A percentile compares a stretch with the other conserved stretches of the same genome.
Conservation (phyloP, 805 yeast genomes). For the Starmerella davenportii region DNA sequence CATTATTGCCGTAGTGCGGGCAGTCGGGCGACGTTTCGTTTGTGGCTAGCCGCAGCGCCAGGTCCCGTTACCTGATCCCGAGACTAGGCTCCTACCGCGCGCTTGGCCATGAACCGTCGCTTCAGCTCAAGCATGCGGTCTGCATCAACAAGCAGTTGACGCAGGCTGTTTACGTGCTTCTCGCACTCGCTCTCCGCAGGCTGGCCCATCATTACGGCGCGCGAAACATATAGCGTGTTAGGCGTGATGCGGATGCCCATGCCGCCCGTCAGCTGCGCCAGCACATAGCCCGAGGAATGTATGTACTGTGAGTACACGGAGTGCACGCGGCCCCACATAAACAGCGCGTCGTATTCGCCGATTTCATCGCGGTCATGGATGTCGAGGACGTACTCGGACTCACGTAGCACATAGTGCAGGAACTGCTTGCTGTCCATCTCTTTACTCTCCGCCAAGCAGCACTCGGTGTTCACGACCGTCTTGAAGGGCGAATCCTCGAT, state of each 20-base stretch:
- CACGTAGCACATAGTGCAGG: conserved; percentile 54
- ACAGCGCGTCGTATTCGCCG: conserved; percentile 42
- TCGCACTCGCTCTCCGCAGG: conserved; percentile 12
- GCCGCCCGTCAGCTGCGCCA: conserved; percentile 67
- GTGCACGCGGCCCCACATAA: conserved; percentile 59
- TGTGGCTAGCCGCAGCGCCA: too few relatives aligned
- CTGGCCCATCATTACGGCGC: conserved; percentile 22
- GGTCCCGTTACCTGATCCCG: too few relatives aligned
- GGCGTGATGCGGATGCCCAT: conserved; percentile 74
- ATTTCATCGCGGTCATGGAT: conserved; percentile 34
- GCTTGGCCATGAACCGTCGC: neutral
- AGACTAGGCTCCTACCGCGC: too few relatives aligned
- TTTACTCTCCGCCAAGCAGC: neutral
- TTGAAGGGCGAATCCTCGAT: conserved; percentile 74
- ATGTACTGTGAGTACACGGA: conserved; percentile 58
- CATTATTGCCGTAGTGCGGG: too few relatives aligned
- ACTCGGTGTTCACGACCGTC: conserved; percentile 38
- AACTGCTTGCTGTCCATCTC: conserved; percentile 32
- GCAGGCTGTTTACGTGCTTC: conserved; percentile 5
- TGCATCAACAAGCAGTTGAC: conserved; percentile 3
- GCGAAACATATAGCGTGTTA: conserved; percentile 62
- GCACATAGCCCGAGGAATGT: conserved; percentile 73
- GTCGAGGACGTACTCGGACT: conserved; percentile 62
- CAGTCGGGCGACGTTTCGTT: too few relatives aligned
- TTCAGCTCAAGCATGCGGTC: neutral